Evolutionary conservation across 768 basidiomycete genomes (phyloP).

Genomic region (Mycena pura): DNA sequence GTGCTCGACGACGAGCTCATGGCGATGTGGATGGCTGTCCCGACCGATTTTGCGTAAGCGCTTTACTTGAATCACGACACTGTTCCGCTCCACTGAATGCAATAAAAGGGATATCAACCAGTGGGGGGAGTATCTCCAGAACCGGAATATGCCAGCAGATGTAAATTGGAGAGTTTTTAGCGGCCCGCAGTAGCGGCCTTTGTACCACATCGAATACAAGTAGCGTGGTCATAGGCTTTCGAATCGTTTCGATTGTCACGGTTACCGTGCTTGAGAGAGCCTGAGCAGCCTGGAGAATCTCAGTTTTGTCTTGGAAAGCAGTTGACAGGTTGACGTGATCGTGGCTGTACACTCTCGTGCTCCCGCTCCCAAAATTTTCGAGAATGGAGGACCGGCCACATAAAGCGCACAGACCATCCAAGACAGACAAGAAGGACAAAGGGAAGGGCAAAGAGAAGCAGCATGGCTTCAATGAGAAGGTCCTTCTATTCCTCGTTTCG

Average conservation of each 20-base stretch:
- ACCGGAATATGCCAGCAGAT: background rate
- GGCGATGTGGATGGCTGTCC: conserved; percentile 17
- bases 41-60: conserved; percentile 4
- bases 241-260: too few relatives aligned
- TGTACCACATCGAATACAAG: too few relatives aligned
- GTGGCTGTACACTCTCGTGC: too few relatives aligned
- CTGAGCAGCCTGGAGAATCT: too few relatives aligned
- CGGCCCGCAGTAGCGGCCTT: too few relatives aligned
- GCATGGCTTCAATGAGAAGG: conserved; percentile 91
- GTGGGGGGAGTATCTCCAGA: conserved; percentile 2
- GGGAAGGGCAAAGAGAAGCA: conserved; percentile 72
- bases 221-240: too few relatives aligned
- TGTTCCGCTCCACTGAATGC: background rate
- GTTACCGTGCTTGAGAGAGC: too few relatives aligned
- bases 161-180: background rate
- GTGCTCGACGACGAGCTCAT: conserved; percentile 7
- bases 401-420: conserved; percentile 79
- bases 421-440: conserved; percentile 67
- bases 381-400: conserved; percentile 78
- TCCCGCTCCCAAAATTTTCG: conserved; percentile 2
- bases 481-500: background rate
- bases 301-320: too few relatives aligned
- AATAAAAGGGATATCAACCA: background rate
- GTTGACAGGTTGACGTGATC: too few relatives aligned
- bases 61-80: background rate